Base-by-base conservation (phyloP, 1,139 yeast species). In the Pichia inconspicua region DNA sequence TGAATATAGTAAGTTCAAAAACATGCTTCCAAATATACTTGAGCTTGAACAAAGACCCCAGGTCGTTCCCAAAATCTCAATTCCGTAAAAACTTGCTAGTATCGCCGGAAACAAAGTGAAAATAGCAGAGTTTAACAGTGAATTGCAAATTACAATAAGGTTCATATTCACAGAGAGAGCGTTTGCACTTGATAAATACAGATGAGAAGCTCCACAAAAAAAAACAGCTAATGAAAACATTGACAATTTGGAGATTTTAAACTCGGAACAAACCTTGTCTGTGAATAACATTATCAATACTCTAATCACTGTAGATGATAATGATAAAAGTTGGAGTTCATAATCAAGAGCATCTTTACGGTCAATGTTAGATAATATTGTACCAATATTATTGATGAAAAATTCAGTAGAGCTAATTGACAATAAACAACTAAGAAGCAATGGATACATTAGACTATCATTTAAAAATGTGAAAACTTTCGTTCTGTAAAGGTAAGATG, bases 31-130 rank as follows among this genome's bases (percentile, higher is more conserved):
- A 42, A 63, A 34, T 27, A 61, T 56, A 19, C 65, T 59, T 10
- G 62, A 57, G 17, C 58, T 54, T 7, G 63, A 55, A 44, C 63
- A 63, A 10, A 61, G 40, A 1, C 67, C 67, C 64, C 66, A 63
- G 4, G 66, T 62, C 14, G 66, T 61, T 8, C 67, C 67, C 34
- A 63, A 46, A 22, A 63, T 56, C 19, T 63, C 66, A 22, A 63
- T 53, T 11, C 67, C 67, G 48, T 63, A 63, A 19, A 63, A 57
- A 30, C 62, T 58, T 9, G 66, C 67, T 25, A 63, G 47, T 31
- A 63, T 56, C 12, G 66, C 66, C 1, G 67, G 67, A 44, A 62
- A 61, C 40, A 63, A 40, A 2, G 67, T 62, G 47, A 59, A 63
- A 9, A 63, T 53, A n/a, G 61, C 49, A n/a, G 66, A 61, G 44